phyloP scores from a whole-genome alignment of 352 stramenopile genomes.

The Globisporangium okanoganense region DNA sequence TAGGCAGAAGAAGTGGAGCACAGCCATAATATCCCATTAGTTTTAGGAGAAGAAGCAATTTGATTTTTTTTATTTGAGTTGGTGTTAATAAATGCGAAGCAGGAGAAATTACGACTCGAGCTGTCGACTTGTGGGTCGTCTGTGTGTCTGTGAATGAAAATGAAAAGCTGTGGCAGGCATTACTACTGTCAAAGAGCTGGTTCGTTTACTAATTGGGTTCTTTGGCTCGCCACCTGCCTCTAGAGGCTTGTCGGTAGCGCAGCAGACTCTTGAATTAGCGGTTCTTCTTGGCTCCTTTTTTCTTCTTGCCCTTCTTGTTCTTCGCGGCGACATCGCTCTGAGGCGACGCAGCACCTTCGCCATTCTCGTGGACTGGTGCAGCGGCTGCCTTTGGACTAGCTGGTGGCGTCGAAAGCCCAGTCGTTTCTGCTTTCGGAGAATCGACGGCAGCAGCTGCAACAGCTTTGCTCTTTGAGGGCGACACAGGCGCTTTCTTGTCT shows the following conservation, averaged over 20 bases:
- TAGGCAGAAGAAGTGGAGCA: too few species aligned
- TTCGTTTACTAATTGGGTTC: neutral
- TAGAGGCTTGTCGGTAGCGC: neutral
- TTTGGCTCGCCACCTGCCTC: neutral
- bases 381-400: neutral
- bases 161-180: neutral
- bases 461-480: conserved; percentile 13
- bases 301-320: conserved; percentile 57
- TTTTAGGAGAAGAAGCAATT: neutral
- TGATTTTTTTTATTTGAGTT: neutral
- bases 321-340: conserved; percentile 19
- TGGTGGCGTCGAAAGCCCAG: neutral
- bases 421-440: conserved; percentile 24
- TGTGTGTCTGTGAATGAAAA: neutral
- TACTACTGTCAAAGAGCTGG: neutral
- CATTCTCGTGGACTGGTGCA: too few species aligned
- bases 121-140: neutral
- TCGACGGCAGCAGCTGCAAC: conserved; percentile 17
- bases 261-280: conserved; percentile 12
- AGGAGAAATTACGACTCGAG: neutral
- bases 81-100: neutral
- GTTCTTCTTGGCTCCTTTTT: conserved; percentile 60
- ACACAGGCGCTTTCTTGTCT: conserved; percentile 19
- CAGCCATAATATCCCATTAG: too few species aligned
- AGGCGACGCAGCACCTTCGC: too few species aligned